Conservation (phyloP, 768 basidiomycete species). For the Suillus cothurnatus region DNA sequence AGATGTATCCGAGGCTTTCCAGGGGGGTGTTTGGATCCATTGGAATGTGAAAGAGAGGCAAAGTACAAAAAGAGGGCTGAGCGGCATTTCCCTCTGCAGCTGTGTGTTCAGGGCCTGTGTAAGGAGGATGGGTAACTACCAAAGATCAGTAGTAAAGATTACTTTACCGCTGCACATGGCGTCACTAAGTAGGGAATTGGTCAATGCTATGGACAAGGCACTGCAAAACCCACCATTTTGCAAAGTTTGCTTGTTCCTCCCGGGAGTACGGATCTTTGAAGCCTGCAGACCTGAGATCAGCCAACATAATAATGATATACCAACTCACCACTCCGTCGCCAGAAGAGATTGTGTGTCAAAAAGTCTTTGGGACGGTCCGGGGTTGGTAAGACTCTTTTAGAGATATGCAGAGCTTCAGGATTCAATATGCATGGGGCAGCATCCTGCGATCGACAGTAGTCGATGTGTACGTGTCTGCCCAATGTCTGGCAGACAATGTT, state of each 20-base stretch:
- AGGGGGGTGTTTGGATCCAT: slow-evolving; percentile 28
- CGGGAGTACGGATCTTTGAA: slow-evolving; percentile 66
- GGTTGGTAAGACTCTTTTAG: slow-evolving; percentile 43
- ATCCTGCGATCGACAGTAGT: slow-evolving; percentile 50
- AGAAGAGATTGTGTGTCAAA: slow-evolving; percentile 55
- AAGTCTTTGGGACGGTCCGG: slow-evolving; percentile 53
- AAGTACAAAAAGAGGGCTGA: slow-evolving; percentile 54
- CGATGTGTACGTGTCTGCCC: slow-evolving; percentile 60
- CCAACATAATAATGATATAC: neutral
- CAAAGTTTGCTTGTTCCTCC: slow-evolving; percentile 55
- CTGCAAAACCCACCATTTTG: slow-evolving; percentile 46
- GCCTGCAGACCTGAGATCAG: slow-evolving; percentile 33
- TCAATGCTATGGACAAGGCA: neutral
- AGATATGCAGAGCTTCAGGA: slow-evolving; percentile 49
- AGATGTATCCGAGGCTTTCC: slow-evolving; percentile 46
- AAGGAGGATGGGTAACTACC: neutral
- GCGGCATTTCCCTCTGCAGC: slow-evolving; percentile 38
- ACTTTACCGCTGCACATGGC: slow-evolving; percentile 50
- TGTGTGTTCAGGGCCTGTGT: slow-evolving; percentile 52
- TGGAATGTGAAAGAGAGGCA: slow-evolving; percentile 54
- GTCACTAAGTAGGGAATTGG: slow-evolving; percentile 37
- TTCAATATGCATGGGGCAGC: slow-evolving; percentile 39
- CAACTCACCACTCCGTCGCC: slow-evolving; percentile 54
- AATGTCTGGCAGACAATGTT: slow-evolving; percentile 54
- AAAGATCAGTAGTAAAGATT: neutral